Conservation (phyloP, 352 stramenopile genomes). For the Sclerospora graminicola region DNA sequence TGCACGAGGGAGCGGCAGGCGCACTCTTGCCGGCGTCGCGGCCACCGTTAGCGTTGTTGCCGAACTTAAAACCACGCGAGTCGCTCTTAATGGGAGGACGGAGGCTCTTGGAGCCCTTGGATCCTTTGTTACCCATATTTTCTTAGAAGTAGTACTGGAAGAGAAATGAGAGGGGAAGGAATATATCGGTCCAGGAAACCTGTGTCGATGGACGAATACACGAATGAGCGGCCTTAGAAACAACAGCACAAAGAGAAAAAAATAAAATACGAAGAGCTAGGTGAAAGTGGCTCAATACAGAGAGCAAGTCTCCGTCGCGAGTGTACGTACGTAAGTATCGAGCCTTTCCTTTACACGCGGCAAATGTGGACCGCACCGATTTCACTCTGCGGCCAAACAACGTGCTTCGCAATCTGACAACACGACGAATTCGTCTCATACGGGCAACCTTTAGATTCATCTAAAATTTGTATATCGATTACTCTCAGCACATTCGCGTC, state of each 20-base stretch:
- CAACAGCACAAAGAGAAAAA: conserved; percentile 2
- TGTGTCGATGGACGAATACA: conserved; percentile 25
- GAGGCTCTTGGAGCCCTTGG: conserved; percentile 54
- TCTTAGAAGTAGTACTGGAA: not conserved
- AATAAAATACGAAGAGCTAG: conserved; percentile 4
- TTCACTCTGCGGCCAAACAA: conserved; percentile 13
- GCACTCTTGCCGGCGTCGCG: conserved; percentile 66
- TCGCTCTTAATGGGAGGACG: conserved; percentile 79
- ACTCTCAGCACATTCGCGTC: too few species aligned
- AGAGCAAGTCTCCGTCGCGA: conserved; percentile 2
- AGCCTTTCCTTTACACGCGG: conserved; percentile 19
- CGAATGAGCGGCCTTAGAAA: conserved; percentile 18
- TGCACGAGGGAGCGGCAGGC: conserved; percentile 53
- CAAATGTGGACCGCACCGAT: conserved; percentile 20
- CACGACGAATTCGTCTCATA: conserved; percentile 14
- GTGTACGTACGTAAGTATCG: conserved; percentile 8
- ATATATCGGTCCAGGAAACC: conserved; percentile 20
- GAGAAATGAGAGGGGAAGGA: not conserved
- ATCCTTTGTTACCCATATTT: conserved; percentile 78
- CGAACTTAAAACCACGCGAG: conserved; percentile 72
- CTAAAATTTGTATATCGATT: too few species aligned
- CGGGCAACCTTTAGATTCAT: conserved; percentile 1
- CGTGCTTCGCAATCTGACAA: conserved; percentile 16
- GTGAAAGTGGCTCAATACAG: conserved; percentile 3
- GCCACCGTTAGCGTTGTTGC: conserved; percentile 29